Evolutionary conservation across 176 grass and related monocot genomes (phyloP).

Genomic region (Tillandsia fasciculata): DNA sequence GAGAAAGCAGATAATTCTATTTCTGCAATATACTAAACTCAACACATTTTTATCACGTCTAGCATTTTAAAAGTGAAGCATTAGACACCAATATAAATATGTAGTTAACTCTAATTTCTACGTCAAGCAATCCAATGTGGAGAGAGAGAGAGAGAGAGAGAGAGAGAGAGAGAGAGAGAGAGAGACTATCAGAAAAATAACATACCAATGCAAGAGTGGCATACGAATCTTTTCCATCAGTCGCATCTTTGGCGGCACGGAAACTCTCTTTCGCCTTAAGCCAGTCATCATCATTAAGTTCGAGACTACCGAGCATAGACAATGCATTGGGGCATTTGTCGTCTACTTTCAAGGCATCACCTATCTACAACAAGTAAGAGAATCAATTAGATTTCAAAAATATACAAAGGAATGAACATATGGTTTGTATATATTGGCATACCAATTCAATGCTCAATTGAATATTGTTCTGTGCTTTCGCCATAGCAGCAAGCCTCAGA

Average conservation of each 20-base stretch:
- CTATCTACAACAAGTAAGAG: slow-evolving; percentile 42
- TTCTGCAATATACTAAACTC: too few relatives aligned
- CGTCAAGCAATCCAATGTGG: too few relatives aligned
- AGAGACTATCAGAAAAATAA: slow-evolving; percentile 3
- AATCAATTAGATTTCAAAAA: slow-evolving; percentile 4
- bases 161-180: background rate
- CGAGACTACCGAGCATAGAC: slow-evolving; percentile 81
- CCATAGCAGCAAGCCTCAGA: slow-evolving; percentile 84
- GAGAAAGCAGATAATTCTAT: too few relatives aligned
- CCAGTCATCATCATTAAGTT: slow-evolving; percentile 86
- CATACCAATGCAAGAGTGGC: slow-evolving; percentile 74
- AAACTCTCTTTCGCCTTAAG: slow-evolving; percentile 87
- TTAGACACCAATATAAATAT: too few relatives aligned
- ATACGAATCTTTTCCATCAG: slow-evolving; percentile 76
- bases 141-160: background rate
- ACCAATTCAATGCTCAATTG: slow-evolving; percentile 81
- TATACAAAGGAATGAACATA: slow-evolving; percentile 7
- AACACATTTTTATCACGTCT: too few relatives aligned
- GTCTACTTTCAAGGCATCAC: slow-evolving; percentile 90
- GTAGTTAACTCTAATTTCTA: too few relatives aligned
- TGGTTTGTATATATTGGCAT: background rate
- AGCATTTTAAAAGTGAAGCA: too few relatives aligned
- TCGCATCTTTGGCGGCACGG: slow-evolving; percentile 79
- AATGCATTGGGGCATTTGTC: slow-evolving; percentile 74
- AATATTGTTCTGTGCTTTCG: slow-evolving; percentile 66